Percentiles rank a stretch among this genome's conserved stretches.
Evolutionary conservation across 2,329 filamentous ascomycete species (phyloP).

Genomic region (Paecilomyces sp.): DNA sequence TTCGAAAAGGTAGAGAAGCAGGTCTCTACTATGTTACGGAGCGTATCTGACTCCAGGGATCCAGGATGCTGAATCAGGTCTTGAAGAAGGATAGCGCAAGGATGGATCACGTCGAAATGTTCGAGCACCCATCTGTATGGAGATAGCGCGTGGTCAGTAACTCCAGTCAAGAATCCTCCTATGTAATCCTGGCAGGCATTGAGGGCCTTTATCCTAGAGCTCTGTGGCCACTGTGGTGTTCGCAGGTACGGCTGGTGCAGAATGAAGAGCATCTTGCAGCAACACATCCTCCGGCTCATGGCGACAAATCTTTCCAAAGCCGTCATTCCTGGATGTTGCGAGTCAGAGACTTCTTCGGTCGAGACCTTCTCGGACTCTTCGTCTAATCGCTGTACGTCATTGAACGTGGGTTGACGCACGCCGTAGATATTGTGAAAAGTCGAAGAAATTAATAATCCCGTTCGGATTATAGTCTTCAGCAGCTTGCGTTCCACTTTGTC

Average conservation of each 20-base stretch:
- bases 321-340: background rate
- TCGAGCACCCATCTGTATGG: background rate
- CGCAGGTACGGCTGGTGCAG: background rate
- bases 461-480: background rate
- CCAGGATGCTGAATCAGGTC: background rate
- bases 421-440: background rate
- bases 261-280: background rate
- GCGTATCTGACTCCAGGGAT: background rate
- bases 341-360: background rate
- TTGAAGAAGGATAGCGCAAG: background rate
- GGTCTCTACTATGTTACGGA: background rate
- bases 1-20: background rate
- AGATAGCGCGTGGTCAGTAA: background rate
- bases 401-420: background rate
- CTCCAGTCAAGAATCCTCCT: background rate
- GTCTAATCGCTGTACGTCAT: background rate
- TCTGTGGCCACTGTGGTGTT: background rate
- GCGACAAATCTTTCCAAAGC: background rate
- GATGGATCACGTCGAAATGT: background rate
- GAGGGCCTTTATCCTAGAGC: background rate
- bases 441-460: background rate
- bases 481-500: background rate
- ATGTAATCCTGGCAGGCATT: background rate
- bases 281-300: background rate
- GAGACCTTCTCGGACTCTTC: background rate